A percentile compares a stretch with the other conserved stretches of the same genome.
Evolutionary conservation across 2,329 filamentous ascomycete species (phyloP).

Genomic region (Colletotrichum eremochloae): DNA sequence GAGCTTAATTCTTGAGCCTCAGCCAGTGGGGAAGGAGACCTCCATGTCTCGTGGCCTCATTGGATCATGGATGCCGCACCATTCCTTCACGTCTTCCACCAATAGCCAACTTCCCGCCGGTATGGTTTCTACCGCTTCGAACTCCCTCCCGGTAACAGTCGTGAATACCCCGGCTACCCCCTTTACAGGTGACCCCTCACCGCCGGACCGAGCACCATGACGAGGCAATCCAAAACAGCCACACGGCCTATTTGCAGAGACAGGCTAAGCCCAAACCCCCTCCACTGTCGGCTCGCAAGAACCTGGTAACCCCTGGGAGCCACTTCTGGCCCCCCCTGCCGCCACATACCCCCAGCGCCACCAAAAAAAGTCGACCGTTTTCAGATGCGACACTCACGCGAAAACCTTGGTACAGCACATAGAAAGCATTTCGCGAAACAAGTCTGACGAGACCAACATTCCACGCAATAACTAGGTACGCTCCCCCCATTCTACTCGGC

Average conservation of each 20-base stretch:
- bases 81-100: conserved; percentile 26
- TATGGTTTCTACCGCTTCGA: conserved; percentile 1
- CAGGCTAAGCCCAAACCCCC: conserved; percentile 28
- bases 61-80: conserved; percentile 19
- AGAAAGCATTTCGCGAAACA: conserved; percentile 21
- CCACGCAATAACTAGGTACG: neutral
- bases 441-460: conserved; percentile 20
- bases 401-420: neutral
- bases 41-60: conserved; percentile 6
- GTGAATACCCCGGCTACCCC: conserved; percentile 28
- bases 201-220: conserved; percentile 14
- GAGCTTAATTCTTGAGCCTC: conserved; percentile 14
- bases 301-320: neutral
- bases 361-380: conserved; percentile 13
- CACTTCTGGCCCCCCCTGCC: conserved; percentile 10
- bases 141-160: conserved; percentile 35
- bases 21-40: neutral
- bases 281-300: conserved; percentile 29
- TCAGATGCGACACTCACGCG: neutral
- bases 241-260: conserved; percentile 13
- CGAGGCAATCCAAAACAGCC: conserved; percentile 32
- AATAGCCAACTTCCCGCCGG: conserved; percentile 15
- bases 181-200: conserved; percentile 26
- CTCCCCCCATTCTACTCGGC: neutral
- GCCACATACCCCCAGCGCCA: neutral